Base-by-base conservation (phyloP, 306 rosid species). In the Arachis hypogaea region DNA sequence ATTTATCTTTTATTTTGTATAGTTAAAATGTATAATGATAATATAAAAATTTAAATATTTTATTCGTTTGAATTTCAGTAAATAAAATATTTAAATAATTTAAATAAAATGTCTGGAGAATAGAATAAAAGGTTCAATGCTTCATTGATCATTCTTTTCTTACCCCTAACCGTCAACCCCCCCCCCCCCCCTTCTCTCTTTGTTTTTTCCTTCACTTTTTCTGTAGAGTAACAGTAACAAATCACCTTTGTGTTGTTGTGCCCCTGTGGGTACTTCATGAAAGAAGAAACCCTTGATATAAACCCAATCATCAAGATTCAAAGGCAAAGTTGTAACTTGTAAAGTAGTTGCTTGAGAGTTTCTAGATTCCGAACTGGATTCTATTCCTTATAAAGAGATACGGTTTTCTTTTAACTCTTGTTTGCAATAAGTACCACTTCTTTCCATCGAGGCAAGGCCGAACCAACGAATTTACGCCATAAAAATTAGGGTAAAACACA, bases 221-320 rank as follows among this genome's bases (percentile, higher is more conserved):
- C 79, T 68, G 66, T 33, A 72, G 28, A 62, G 83, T 72, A 79
- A 80, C 66, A 60, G n/a, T 69, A 41, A 43, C 46, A 43, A 2
- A 33, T 68, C 28, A 11, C 7, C 57, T 82, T 80, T 82, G 86
- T 88, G 87, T 83, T 82, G 51, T 77, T 83, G 79, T 69, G 72
- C 3, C 38, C 4, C 2, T 33, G 38, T 33, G 38, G 38, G 85
- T 65, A 83, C 87, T 83, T 83, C 49, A 60, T 84, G 90, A 86
- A 87, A 80, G 49, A 60, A 84, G 90, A 86, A 87, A 80, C 73
- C 77, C 77, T 84, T 71, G 79, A 82, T 50, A 75, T 56, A 77
- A 77, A 68, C 69, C 56, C 74, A 89, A 82, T 86, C 75, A 85
- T 75, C 64, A 76, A 84, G 44, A 56, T 69, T 72, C 52, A 58